Conservation (phyloP, 2,329 filamentous ascomycete genomes). For the Paecilomyces variotii region DNA sequence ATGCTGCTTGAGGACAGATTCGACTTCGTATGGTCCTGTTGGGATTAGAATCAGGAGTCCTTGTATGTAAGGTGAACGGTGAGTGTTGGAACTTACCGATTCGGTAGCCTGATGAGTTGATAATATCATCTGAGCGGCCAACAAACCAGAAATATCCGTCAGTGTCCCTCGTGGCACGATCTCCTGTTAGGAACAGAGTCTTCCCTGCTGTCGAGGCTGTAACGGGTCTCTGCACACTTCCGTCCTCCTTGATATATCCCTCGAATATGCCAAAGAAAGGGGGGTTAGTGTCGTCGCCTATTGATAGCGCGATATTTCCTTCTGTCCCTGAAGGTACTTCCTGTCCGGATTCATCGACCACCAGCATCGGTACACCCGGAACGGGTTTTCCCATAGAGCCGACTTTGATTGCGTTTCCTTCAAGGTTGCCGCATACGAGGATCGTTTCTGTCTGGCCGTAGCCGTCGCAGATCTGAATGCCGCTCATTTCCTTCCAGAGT, state of each 20-base stretch:
- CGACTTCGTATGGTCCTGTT: slow-evolving; percentile 34
- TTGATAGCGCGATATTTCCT: background rate
- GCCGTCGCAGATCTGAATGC: slow-evolving; percentile 31
- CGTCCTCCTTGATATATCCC: background rate
- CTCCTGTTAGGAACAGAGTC: slow-evolving; percentile 30
- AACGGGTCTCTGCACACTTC: background rate
- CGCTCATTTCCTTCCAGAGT: slow-evolving; percentile 27
- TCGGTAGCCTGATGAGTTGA: slow-evolving; percentile 34
- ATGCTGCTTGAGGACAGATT: slow-evolving; percentile 34
- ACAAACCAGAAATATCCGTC: slow-evolving; percentile 32
- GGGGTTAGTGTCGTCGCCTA: background rate
- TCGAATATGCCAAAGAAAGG: background rate
- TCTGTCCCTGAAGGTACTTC: background rate
- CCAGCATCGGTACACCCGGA: background rate
- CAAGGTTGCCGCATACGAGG: slow-evolving; percentile 33
- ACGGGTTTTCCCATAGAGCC: slow-evolving; percentile 28
- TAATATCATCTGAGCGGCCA: slow-evolving; percentile 29
- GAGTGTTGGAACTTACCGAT: slow-evolving; percentile 11
- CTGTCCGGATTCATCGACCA: background rate
- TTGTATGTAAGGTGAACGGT: background rate
- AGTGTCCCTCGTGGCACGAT: slow-evolving; percentile 23
- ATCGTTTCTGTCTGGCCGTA: slow-evolving; percentile 37
- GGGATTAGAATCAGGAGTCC: background rate
- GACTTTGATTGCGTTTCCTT: slow-evolving; percentile 22
- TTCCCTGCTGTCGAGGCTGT: background rate